Evolutionary conservation across 306 rosid genomes (phyloP).

Genomic region (Ormosia semicastrata): DNA sequence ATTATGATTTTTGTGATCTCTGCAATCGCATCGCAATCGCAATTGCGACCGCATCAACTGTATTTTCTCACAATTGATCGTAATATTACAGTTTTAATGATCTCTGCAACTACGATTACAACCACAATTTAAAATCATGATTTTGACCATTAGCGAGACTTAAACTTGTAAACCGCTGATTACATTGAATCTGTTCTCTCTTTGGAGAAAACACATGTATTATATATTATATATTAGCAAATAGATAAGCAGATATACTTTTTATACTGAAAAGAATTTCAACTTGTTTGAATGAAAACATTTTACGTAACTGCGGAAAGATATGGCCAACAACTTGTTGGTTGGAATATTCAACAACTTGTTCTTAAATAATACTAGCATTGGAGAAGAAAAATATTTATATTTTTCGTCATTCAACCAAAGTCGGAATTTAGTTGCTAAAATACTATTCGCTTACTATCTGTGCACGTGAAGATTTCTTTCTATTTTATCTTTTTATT

Average conservation of each 20-base stretch:
- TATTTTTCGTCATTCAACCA: slow-evolving; percentile 8
- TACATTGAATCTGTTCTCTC: slow-evolving; percentile 23
- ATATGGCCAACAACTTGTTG: slow-evolving; percentile 20
- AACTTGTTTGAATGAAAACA: slow-evolving; percentile 44
- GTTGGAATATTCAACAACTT: slow-evolving; percentile 28
- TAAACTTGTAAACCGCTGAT: slow-evolving; percentile 11
- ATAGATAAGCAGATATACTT: background rate
- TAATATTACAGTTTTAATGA: too few species aligned
- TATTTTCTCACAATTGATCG: too few species aligned
- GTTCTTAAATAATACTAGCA: background rate
- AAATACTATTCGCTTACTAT: background rate
- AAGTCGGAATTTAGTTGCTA: slow-evolving; percentile 6
- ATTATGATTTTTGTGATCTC: too few species aligned
- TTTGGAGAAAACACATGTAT: slow-evolving; percentile 20
- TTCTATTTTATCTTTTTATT: background rate
- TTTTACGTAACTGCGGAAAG: slow-evolving; percentile 29
- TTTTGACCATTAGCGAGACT: slow-evolving; percentile 6
- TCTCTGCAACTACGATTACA: too few species aligned
- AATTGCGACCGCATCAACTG: too few species aligned
- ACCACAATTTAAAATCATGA: too few species aligned
- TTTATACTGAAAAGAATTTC: slow-evolving; percentile 37
- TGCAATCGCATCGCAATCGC: too few species aligned
- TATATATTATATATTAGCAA: background rate
- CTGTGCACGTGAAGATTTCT: slow-evolving; percentile 38
- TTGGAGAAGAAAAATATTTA: background rate